phyloP scores from a whole-genome alignment of 1,139 yeast genomes.

The Entelexis paramagnoliae region DNA sequence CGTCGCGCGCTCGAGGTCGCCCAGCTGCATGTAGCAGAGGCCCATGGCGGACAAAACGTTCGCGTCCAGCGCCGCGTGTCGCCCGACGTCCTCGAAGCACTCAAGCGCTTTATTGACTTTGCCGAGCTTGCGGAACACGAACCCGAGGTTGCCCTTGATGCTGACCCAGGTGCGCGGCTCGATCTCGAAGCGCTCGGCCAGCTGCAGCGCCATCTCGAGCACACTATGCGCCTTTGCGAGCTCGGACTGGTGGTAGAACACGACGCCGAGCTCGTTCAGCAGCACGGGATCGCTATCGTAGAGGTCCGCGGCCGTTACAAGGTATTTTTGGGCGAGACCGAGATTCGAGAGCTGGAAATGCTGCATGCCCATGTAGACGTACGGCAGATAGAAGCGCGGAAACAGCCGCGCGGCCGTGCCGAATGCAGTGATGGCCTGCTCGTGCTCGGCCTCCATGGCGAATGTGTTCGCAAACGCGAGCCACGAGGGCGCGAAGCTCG shows the following conservation, averaged over 20 bases:
- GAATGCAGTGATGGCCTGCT: slow-evolving; percentile 94
- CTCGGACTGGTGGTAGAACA: slow-evolving; percentile 67
- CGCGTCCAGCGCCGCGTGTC: slow-evolving; percentile 59
- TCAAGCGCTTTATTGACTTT: slow-evolving; percentile 56
- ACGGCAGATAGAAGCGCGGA: slow-evolving; percentile 90
- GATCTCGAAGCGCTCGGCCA: slow-evolving; percentile 45
- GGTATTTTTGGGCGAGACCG: slow-evolving; percentile 75
- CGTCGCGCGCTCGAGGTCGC: slow-evolving; percentile 56
- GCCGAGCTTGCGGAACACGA: slow-evolving; percentile 66
- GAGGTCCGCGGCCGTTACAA: slow-evolving; percentile 61
- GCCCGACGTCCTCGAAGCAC: slow-evolving; percentile 67
- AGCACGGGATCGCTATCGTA: slow-evolving; percentile 80
- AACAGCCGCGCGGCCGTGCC: slow-evolving; percentile 90
- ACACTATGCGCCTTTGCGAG: slow-evolving; percentile 58
- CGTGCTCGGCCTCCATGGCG: slow-evolving; percentile 97
- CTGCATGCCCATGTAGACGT: slow-evolving; percentile 90
- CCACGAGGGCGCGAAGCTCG: slow-evolving; percentile 95
- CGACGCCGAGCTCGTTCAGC: slow-evolving; percentile 85
- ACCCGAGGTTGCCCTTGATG: slow-evolving; percentile 82
- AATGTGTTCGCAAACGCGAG: slow-evolving; percentile 97
- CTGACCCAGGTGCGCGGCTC: slow-evolving; percentile 70
- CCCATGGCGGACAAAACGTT: slow-evolving; percentile 79
- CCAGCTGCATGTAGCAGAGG: slow-evolving; percentile 61
- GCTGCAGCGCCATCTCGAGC: slow-evolving; percentile 61
- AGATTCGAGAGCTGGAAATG: slow-evolving; percentile 79